Base-by-base conservation (phyloP, 306 rosid species). In the Pyrus bretschneideri region DNA sequence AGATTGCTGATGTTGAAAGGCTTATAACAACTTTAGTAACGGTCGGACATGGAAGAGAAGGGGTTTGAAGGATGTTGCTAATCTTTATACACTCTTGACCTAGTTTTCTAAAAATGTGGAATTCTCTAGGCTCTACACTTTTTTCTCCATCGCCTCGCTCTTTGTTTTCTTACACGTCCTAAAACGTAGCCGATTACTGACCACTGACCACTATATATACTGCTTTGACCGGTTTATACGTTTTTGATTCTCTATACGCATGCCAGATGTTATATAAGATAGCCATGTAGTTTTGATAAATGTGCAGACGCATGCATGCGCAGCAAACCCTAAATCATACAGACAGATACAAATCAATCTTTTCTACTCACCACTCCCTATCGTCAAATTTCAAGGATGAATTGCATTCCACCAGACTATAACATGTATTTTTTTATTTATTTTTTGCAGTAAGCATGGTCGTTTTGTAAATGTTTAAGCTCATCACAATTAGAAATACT, bases 91-190 rank as follows among this genome's bases (percentile, higher is more conserved):
- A 18, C 6, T 1, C 9, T 46, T 42, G 45, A 9, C 5, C 35
- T 19, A 3, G 29, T 19, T 11, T 67, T 38, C 45, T 8, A 8
- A 71, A 11, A 52, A 52, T 11, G 74, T 11, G 61, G 63, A 40
- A 71, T 55, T 72, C 66, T 11, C 54, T n/a, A 55, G 76, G 76
- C 76, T 57, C 52, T 55, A 38, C 76, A 58, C 25, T 21, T 15
- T 14, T 59, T 25, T 73, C 77, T 59, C 68, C 58, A 58, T 6
- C 4, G 38, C 21, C 42, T 59, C 27, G 40, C 27, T 40, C 57
- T 38, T 6, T 73, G 23, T 30, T 8, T 1, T 22, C 54, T 72
- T 21, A 17, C 13, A 25, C 38, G 25, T 7, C 33, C 76, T 72
- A 23, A 58, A 40, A 13, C 59, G 27, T 12, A 38, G 66, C 18